Evolutionary conservation across 805 yeast species (phyloP), one percentile per base, ranked within the genome.

Genomic region (Candida peoriensis): DNA sequence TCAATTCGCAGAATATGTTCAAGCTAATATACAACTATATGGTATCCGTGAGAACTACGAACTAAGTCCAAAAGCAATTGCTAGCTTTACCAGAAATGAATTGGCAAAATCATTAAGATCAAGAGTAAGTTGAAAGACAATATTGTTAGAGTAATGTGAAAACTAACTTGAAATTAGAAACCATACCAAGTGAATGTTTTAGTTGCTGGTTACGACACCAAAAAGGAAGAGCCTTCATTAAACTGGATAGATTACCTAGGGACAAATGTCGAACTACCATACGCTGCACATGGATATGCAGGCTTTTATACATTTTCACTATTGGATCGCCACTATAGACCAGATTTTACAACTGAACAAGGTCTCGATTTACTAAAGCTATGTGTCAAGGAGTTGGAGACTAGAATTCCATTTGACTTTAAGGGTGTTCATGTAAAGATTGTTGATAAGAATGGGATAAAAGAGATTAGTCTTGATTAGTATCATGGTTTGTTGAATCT

Each of bases 251-350:
- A 93, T 58, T 93, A 93, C 59, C 66, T 93, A 46, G 98, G 98
- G 7, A 85, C 98, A 3, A 77, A 81, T 46, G 95, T 81, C 12
- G 86, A 81, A 41, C 69, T 93, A 39, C 97, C 98, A 12, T 93
- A 93, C 56, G 96, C 94, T 13, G 97, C 97, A 2, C 98, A 93
- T 58, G 98, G 98, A 10, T 93, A 93, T 55, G 95, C 97, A n/a
- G 95, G 94, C 2, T 93, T 90, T 62, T 93, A 93, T 60, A 79
- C 95, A 21, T 73, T 87, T 60, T 84, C 97, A 2, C 66, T 90
- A 44, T 70, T 93, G 47, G 98, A 93, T 65, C 88, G 81, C 48
- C 96, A 88, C 62, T 88, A 89, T 63, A 74, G 80, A 56, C 70
- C 78, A 28, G 89, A 79, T 48, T 74, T 89, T 78, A 65, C 74